These are phyloP conservation scores for Mycena filopes DNA, from an alignment of 768 basidiomycete genomes.

Conservation along the genomic window DNA sequence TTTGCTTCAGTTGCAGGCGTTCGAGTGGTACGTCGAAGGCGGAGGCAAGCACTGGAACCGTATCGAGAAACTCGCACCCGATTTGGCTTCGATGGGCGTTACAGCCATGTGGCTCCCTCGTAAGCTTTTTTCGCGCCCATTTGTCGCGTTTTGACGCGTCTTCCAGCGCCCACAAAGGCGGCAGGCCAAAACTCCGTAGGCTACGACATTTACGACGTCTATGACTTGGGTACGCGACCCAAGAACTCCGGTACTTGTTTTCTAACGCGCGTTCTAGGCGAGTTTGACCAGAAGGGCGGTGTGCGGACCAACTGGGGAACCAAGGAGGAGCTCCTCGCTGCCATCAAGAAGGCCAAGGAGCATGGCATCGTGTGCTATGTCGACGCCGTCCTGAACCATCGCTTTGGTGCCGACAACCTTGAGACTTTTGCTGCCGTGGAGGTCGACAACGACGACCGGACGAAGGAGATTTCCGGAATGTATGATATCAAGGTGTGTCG, in stretches of 20 bases:
- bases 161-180: slow-evolving; percentile 39
- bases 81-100: slow-evolving; percentile 34
- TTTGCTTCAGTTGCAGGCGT: slow-evolving; percentile 33
- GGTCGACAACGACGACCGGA: slow-evolving; percentile 58
- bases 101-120: slow-evolving; percentile 42
- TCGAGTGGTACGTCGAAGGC: slow-evolving; percentile 39
- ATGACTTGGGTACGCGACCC: slow-evolving; percentile 55
- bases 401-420: slow-evolving; percentile 70
- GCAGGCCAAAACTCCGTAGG: slow-evolving; percentile 37
- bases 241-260: no score
- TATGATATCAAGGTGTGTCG: slow-evolving; percentile 34
- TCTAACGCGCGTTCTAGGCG: slow-evolving; percentile 44
- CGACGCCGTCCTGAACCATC: slow-evolving; percentile 73
- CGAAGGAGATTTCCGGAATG: slow-evolving; percentile 42
- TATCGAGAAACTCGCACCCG: slow-evolving; percentile 26
- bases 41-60: slow-evolving; percentile 38
- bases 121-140: not conserved
- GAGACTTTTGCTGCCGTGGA: slow-evolving; percentile 66
- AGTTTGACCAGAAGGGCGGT: slow-evolving; percentile 67
- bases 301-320: slow-evolving; percentile 74
- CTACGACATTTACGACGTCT: slow-evolving; percentile 50
- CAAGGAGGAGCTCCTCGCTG: slow-evolving; percentile 66
- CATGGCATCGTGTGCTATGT: slow-evolving; percentile 66
- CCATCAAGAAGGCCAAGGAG: slow-evolving; percentile 60
- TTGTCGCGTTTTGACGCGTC: not conserved